Evolutionary conservation across 495 filamentous ascomycete genomes (phyloP).

Genomic region (Aspergillus funiculosus): DNA sequence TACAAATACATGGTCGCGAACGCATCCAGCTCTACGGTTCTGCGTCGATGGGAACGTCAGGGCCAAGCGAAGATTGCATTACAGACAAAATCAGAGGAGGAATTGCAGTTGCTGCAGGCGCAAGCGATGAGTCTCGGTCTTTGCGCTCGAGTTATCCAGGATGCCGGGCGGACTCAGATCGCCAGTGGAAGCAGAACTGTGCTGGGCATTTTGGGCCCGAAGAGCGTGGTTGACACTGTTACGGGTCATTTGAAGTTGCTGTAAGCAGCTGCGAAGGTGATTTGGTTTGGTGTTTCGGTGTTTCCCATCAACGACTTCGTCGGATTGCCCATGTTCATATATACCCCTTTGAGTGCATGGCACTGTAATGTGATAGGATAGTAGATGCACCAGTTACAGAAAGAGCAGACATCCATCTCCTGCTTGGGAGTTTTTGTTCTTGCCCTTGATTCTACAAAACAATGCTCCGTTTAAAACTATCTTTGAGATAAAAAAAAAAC

Average conservation of each 20-base stretch:
- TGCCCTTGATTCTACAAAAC: background rate
- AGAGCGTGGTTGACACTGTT: conserved; percentile 77
- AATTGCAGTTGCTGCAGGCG: conserved; percentile 68
- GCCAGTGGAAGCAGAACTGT: conserved; percentile 88
- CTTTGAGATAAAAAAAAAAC: background rate
- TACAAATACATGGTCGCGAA: conserved; percentile 74
- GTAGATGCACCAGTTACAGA: no score
- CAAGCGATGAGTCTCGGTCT: conserved; percentile 78
- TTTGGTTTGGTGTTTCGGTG: background rate
- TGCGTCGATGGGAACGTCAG: conserved; percentile 73
- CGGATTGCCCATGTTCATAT: background rate
- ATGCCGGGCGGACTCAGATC: conserved; percentile 97
- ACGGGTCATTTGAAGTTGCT: conserved; percentile 86
- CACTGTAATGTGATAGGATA: no score
- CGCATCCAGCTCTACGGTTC: conserved; percentile 54
- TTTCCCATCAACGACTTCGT: background rate
- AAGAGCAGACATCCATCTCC: no score
- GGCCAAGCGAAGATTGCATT: conserved; percentile 93
- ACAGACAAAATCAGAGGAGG: conserved; percentile 75
- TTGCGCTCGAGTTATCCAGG: conserved; percentile 80
- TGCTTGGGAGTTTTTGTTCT: no score
- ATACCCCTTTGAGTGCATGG: no score
- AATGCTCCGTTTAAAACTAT: background rate
- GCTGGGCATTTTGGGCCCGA: conserved; percentile 82
- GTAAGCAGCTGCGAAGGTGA: conserved; percentile 31